These are phyloP conservation scores for Apiospora rasikravindrae DNA, from an alignment of 2,329 filamentous ascomycete genomes.

Conservation along the genomic window DNA sequence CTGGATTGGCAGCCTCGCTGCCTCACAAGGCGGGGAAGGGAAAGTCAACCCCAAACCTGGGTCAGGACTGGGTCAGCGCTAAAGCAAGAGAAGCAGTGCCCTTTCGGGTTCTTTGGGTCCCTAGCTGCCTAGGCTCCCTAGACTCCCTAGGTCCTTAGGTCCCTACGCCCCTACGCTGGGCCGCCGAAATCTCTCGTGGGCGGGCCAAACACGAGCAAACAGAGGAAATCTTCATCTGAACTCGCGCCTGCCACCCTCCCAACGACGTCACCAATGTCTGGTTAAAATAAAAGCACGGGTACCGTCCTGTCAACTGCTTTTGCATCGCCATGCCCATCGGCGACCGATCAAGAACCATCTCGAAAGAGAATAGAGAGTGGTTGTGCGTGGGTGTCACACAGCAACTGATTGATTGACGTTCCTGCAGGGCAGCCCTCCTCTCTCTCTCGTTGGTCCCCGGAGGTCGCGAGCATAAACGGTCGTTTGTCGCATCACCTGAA, in stretches of 20 bases:
- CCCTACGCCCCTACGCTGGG: neutral
- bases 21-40: constrained; percentile 16
- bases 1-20: constrained; percentile 1
- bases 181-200: neutral
- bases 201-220: constrained; percentile 15
- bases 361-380: neutral
- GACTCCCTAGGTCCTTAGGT: no score
- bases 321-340: neutral
- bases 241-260: neutral
- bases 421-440: neutral
- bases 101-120: constrained; percentile 11
- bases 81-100: constrained; percentile 2
- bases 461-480: constrained; percentile 5
- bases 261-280: neutral
- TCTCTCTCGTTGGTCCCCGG: neutral
- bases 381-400: neutral
- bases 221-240: constrained; percentile 20
- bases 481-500: constrained; percentile 1
- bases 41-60: constrained; percentile 14
- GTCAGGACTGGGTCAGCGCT: constrained; percentile 15
- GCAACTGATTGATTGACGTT: constrained; percentile 7
- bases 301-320: neutral
- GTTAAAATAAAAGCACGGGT: constrained; percentile 1
- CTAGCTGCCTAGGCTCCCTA: neutral
- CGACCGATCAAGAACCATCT: neutral